Evolutionary conservation across 208 protist genomes (phyloP).

Genomic region (Acanthamoeba triangularis): DNA sequence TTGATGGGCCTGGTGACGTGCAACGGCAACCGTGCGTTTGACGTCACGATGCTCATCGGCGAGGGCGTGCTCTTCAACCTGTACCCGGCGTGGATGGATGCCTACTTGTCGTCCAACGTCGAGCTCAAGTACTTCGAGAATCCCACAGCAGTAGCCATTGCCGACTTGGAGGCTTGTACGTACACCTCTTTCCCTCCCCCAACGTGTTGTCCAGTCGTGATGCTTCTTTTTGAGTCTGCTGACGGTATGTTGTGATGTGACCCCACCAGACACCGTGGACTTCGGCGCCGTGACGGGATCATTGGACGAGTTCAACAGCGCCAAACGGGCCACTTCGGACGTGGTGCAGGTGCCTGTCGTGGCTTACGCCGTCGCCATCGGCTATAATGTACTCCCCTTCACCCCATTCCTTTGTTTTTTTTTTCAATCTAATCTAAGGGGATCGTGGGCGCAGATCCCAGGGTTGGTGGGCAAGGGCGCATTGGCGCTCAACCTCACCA

Average conservation of each 20-base stretch:
- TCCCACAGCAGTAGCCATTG: not conserved
- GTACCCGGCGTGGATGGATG: constrained; percentile 15
- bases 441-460: not conserved
- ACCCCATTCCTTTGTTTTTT: not conserved
- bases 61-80: constrained; percentile 27
- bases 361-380: not conserved
- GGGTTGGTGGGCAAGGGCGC: not conserved
- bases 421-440: no score
- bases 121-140: not conserved
- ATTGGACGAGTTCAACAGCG: not conserved
- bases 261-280: not conserved
- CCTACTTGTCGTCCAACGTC: not conserved
- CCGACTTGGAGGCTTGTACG: not conserved
- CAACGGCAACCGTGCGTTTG: not conserved
- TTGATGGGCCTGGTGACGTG: not conserved
- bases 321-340: not conserved
- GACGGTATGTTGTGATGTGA: not conserved
- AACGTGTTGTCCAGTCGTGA: not conserved
- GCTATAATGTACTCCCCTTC: not conserved
- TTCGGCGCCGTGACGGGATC: not conserved
- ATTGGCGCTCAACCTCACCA: not conserved
- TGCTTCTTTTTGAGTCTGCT: not conserved
- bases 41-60: constrained; percentile 3
- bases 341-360: not conserved
- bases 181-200: not conserved